A percentile compares a stretch with the other conserved stretches of the same genome.
These are phyloP conservation scores for Apium graveolens DNA, from an alignment of 129 eudicot species.

Conservation along the genomic window DNA sequence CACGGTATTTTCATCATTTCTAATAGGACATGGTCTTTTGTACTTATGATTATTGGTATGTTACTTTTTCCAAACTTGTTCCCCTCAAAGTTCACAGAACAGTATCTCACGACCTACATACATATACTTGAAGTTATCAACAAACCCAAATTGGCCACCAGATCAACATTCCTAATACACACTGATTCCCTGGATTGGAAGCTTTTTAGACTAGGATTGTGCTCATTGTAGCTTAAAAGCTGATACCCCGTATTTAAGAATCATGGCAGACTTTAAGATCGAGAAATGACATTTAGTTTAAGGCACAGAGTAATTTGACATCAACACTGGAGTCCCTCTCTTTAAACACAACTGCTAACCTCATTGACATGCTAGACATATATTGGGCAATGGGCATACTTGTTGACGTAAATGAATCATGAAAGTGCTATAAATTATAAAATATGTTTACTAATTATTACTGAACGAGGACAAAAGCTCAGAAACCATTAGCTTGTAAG, in stretches of 20 bases:
- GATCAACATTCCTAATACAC: not conserved
- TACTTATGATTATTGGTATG: not conserved
- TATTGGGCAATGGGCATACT: not conserved
- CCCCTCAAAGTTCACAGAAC: not conserved
- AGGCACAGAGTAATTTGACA: not conserved
- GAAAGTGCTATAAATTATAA: not conserved
- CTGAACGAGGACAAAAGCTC: not conserved
- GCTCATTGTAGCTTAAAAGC: not conserved
- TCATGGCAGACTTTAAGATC: not conserved
- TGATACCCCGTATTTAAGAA: not conserved
- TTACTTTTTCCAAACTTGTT: not conserved
- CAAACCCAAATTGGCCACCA: not conserved
- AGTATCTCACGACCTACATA: not conserved
- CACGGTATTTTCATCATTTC: not conserved
- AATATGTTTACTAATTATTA: not conserved
- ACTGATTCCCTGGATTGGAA: not conserved
- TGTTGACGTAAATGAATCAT: not conserved
- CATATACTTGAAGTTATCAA: not conserved
- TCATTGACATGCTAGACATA: not conserved
- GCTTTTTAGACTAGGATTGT: not conserved
- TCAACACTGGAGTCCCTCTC: not conserved
- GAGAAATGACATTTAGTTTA: not conserved
- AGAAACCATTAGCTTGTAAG: not conserved
- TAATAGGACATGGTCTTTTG: not conserved
- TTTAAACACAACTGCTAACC: not conserved